Evolutionary conservation across 352 stramenopile species (phyloP).

Genomic region (Elongisporangium anandrum): DNA sequence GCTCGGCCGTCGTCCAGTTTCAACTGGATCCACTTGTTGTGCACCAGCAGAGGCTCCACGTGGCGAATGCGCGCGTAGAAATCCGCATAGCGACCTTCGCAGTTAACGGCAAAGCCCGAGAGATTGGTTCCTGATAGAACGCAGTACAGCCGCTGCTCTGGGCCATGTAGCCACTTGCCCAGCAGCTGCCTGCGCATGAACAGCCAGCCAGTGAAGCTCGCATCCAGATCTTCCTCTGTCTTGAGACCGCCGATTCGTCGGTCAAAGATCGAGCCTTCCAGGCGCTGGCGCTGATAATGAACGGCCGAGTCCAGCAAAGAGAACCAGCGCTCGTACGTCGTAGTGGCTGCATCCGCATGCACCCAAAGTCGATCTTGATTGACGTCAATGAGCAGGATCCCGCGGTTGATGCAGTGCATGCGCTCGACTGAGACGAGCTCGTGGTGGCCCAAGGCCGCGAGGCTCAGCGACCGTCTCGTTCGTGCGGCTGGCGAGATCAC

Average conservation of each 20-base stretch:
- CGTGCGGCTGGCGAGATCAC: not conserved
- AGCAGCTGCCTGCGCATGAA: constrained; percentile 11
- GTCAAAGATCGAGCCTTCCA: constrained; percentile 18
- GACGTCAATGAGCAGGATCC: constrained; percentile 25
- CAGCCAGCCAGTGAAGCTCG: constrained; percentile 27
- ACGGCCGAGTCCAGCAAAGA: constrained; percentile 15
- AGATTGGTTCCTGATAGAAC: constrained; percentile 24
- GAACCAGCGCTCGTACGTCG: constrained; percentile 37
- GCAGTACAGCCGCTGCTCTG: constrained; percentile 20
- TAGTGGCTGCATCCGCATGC: constrained; percentile 23
- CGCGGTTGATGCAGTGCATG: constrained; percentile 37
- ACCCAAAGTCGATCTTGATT: constrained; percentile 26
- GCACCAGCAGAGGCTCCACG: not conserved
- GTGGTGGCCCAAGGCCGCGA: constrained; percentile 10
- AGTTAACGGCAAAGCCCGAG: constrained; percentile 32
- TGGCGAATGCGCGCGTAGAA: constrained; percentile 22
- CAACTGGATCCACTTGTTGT: constrained; percentile 17
- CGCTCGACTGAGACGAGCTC: constrained; percentile 26
- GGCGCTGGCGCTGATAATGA: constrained; percentile 4
- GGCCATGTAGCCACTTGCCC: constrained; percentile 14
- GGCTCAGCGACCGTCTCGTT: not conserved
- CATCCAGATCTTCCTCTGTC: constrained; percentile 5
- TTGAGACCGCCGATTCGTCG: not conserved
- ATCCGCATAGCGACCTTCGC: constrained; percentile 33
- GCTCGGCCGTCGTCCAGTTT: constrained; percentile 5